Evolutionary conservation across 129 eudicot genomes (phyloP).

Genomic region (Flaveria brownii): DNA sequence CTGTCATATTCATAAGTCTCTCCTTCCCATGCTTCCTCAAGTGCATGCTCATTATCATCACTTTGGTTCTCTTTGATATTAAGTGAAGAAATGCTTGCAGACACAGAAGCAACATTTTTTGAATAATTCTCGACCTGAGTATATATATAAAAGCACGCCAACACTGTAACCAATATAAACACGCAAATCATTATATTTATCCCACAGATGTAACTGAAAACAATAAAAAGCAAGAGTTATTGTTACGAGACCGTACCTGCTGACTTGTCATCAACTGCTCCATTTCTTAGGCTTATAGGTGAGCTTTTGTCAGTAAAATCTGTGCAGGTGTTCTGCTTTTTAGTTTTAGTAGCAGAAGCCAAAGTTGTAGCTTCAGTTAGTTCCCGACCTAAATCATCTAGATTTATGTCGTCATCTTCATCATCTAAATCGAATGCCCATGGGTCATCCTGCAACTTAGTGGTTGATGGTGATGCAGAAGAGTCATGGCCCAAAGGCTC

Average conservation of each 20-base stretch:
- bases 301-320: conserved; percentile 30
- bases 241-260: conserved; percentile 43
- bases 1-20: conserved; percentile 88
- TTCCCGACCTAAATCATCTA: conserved; percentile 70
- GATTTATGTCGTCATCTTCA: conserved; percentile 58
- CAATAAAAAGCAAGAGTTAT: neutral
- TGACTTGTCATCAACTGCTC: conserved; percentile 38
- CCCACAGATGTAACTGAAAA: neutral
- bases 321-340: conserved; percentile 28
- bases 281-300: conserved; percentile 33
- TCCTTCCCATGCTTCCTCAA: conserved; percentile 71
- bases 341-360: conserved; percentile 49
- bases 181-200: conserved; percentile 2
- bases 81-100: conserved; percentile 40
- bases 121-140: conserved; percentile 52
- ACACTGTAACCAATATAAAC: conserved; percentile 56
- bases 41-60: conserved; percentile 43
- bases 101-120: conserved; percentile 39
- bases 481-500: conserved; percentile 29
- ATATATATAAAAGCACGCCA: conserved; percentile 86
- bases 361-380: conserved; percentile 65
- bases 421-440: conserved; percentile 60
- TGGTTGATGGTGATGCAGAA: conserved; percentile 36
- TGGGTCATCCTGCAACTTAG: conserved; percentile 44
- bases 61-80: conserved; percentile 42